Percentiles rank a stretch among this genome's conserved stretches.
Conservation (phyloP, 2,329 filamentous ascomycete species). For the Aureobasidium lini region DNA sequence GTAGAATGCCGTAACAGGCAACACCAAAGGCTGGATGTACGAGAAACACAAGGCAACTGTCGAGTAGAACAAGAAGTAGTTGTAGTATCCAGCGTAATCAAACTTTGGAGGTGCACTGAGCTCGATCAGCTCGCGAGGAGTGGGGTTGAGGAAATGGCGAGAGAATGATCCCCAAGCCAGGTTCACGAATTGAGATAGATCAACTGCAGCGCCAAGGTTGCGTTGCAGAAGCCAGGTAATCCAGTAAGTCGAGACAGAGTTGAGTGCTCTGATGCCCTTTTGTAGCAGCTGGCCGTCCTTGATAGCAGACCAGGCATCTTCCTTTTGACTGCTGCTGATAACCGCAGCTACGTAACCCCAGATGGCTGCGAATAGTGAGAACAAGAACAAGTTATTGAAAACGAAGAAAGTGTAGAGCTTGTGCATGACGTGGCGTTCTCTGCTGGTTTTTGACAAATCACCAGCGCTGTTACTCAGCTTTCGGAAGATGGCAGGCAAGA, state of each 20-base stretch:
- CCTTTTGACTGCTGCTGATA: constrained; percentile 50
- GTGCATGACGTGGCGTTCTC: constrained; percentile 82
- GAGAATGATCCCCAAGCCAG: constrained; percentile 78
- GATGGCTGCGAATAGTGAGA: constrained; percentile 80
- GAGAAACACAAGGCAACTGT: constrained; percentile 83
- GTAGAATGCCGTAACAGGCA: constrained; percentile 82
- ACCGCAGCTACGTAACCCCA: constrained; percentile 67
- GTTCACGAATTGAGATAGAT: constrained; percentile 81
- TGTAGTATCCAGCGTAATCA: constrained; percentile 95
- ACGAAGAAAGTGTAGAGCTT: constrained; percentile 95
- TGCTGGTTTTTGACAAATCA: constrained; percentile 83
- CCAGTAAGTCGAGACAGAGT: constrained; percentile 83
- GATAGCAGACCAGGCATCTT: constrained; percentile 62
- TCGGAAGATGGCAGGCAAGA: constrained; percentile 86
- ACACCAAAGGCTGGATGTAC: constrained; percentile 75
- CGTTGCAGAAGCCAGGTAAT: constrained; percentile 88
- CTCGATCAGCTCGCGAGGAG: constrained; percentile 84
- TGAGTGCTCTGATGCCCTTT: constrained; percentile 66
- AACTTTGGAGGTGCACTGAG: constrained; percentile 87
- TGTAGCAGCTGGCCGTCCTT: constrained; percentile 54
- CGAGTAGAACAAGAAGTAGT: constrained; percentile 92
- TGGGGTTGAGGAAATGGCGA: constrained; percentile 77
- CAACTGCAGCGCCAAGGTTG: constrained; percentile 86
- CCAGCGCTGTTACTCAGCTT: constrained; percentile 75
- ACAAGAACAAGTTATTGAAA: constrained; percentile 93